These are phyloP conservation scores for Coniosporium apollinis DNA, from an alignment of 495 filamentous ascomycete genomes.

Conservation along the genomic window DNA sequence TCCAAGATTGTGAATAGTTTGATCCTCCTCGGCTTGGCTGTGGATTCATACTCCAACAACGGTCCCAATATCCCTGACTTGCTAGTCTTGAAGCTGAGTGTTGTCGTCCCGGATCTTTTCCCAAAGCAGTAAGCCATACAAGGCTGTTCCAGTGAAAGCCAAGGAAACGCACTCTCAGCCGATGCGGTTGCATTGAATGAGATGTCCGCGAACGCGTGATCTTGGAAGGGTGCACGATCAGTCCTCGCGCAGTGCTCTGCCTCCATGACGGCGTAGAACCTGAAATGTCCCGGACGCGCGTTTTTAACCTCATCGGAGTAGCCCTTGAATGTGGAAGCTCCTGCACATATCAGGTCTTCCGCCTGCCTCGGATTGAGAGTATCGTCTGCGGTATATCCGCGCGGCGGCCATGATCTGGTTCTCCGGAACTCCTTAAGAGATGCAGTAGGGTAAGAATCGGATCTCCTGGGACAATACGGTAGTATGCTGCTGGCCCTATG, in stretches of 20 bases:
- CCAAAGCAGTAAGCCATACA: slow-evolving; percentile 45
- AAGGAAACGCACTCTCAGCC: slow-evolving; percentile 29
- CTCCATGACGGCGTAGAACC: slow-evolving; percentile 20
- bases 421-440: slow-evolving; percentile 1
- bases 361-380: slow-evolving; percentile 13
- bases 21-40: slow-evolving; percentile 35
- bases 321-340: slow-evolving; percentile 22
- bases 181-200: slow-evolving; percentile 18
- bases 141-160: slow-evolving; percentile 50
- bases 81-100: slow-evolving; percentile 40
- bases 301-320: slow-evolving; percentile 18
- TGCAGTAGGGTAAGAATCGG: too few species aligned
- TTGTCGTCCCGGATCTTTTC: slow-evolving; percentile 39
- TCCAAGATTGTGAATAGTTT: slow-evolving; percentile 35
- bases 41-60: slow-evolving; percentile 32
- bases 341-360: slow-evolving; percentile 17
- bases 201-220: slow-evolving; percentile 16
- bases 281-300: slow-evolving; percentile 12
- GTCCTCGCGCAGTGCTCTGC: slow-evolving; percentile 12
- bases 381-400: slow-evolving; percentile 11
- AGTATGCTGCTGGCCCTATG: too few species aligned
- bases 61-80: slow-evolving; percentile 30
- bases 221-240: slow-evolving; percentile 13
- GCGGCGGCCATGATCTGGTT: slow-evolving; percentile 16
- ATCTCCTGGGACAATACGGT: too few species aligned